Conservation (phyloP, 2,329 filamentous ascomycete genomes). For the Sporothrix mexicana region DNA sequence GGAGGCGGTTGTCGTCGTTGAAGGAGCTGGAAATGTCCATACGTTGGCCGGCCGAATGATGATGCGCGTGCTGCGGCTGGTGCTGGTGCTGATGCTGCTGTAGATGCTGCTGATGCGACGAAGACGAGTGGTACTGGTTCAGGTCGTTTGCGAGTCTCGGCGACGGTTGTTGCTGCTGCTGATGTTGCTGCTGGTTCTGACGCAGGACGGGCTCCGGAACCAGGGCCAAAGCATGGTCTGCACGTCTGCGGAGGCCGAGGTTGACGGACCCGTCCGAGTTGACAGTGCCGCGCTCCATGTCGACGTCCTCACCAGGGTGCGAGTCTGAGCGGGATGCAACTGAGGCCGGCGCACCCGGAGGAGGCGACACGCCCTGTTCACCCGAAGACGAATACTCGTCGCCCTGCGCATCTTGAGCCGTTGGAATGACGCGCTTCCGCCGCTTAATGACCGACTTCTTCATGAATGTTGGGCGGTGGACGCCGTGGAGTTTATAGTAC, state of each 20-base stretch:
- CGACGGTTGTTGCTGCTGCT: slow-evolving; percentile 48
- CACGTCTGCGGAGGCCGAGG: slow-evolving; percentile 60
- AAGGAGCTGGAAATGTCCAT: slow-evolving; percentile 52
- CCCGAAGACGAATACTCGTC: slow-evolving; percentile 49
- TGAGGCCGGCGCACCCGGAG: slow-evolving; percentile 37
- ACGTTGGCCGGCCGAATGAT: slow-evolving; percentile 42
- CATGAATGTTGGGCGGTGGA: slow-evolving; percentile 95
- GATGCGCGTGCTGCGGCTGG: slow-evolving; percentile 38
- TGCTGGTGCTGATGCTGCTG: not conserved
- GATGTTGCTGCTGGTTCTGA: slow-evolving; percentile 47
- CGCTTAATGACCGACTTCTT: slow-evolving; percentile 98
- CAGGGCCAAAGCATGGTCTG: slow-evolving; percentile 53
- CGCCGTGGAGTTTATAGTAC: slow-evolving; percentile 94
- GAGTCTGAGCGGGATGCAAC: not conserved
- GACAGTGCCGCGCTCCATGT: slow-evolving; percentile 58
- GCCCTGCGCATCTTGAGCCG: slow-evolving; percentile 56
- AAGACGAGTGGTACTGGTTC: slow-evolving; percentile 54
- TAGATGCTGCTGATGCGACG: slow-evolving; percentile 23
- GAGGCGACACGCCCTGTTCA: slow-evolving; percentile 56
- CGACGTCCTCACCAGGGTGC: slow-evolving; percentile 23
- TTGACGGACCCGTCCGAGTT: slow-evolving; percentile 71
- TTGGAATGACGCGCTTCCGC: slow-evolving; percentile 90
- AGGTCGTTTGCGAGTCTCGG: slow-evolving; percentile 51
- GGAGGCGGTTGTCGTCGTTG: slow-evolving; percentile 63
- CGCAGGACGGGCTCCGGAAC: slow-evolving; percentile 54